Percentiles rank a stretch among this genome's conserved stretches.
phyloP scores from a whole-genome alignment of 2,329 filamentous ascomycete species.

The Colletotrichum cordylinicola region DNA sequence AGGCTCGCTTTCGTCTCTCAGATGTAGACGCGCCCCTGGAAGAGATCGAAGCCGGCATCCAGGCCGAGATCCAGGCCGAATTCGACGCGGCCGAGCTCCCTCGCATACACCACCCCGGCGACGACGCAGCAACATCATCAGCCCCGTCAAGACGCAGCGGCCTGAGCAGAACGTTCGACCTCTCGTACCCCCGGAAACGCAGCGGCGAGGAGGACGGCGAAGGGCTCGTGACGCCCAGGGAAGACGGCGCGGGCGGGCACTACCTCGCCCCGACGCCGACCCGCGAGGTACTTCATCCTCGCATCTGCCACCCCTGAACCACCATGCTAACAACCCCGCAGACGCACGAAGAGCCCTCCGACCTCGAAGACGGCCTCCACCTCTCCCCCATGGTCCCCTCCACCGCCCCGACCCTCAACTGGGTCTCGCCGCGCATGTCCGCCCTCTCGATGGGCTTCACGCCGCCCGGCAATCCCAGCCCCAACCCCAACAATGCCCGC shows the following conservation, averaged over 20 bases:
- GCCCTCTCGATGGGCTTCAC: constrained; percentile 19
- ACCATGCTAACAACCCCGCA: neutral
- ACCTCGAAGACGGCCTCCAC: constrained; percentile 2
- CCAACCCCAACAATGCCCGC: neutral
- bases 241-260: neutral
- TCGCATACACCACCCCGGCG: neutral
- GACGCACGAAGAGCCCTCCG: neutral
- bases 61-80: neutral
- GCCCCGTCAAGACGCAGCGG: neutral
- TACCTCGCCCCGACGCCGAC: neutral
- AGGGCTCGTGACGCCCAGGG: neutral
- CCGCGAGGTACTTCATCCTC: neutral
- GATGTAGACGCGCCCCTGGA: neutral
- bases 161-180: neutral
- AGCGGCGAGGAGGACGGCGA: neutral
- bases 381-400: neutral
- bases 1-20: neutral
- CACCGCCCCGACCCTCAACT: constrained; percentile 10
- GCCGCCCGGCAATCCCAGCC: neutral
- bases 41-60: neutral
- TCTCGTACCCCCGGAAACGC: neutral
- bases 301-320: too few relatives aligned
- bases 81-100: neutral
- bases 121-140: neutral
- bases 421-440: constrained; percentile 19